These are phyloP conservation scores for Aureobasidium zeae DNA, from an alignment of 2,329 filamentous ascomycete species.

Conservation along the genomic window DNA sequence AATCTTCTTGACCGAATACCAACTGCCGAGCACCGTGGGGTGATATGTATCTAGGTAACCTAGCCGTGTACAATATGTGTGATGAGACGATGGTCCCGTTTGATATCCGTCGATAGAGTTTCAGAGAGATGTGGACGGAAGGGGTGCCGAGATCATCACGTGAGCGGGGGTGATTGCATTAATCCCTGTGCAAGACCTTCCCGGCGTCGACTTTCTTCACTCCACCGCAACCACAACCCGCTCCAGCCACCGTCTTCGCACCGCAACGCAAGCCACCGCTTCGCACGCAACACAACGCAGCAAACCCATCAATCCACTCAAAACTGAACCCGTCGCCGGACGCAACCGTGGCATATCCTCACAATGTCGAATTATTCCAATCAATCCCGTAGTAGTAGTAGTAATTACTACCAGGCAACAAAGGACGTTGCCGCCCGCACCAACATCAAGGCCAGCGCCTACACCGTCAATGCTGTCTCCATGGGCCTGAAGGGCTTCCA, in stretches of 20 bases:
- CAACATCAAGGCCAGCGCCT: conserved; percentile 85
- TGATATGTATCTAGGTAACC: too few species aligned
- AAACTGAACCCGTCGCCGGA: conserved; percentile 12
- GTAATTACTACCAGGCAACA: conserved; percentile 42
- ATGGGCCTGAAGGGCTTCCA: conserved; percentile 73
- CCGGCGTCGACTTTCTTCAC: background rate
- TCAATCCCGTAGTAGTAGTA: conserved; percentile 66
- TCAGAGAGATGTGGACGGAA: background rate
- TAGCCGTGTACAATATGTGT: background rate
- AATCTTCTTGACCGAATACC: too few species aligned
- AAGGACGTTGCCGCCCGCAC: conserved; percentile 55
- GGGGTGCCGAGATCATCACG: background rate
- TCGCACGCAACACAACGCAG: background rate
- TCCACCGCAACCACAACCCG: conserved; percentile 3
- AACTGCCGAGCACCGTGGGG: too few species aligned
- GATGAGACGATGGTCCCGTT: background rate
- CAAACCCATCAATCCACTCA: too few species aligned
- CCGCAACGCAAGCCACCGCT: background rate
- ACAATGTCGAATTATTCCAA: conserved; percentile 62
- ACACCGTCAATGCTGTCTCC: conserved; percentile 63
- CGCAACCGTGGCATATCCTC: conserved; percentile 39
- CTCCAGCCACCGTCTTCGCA: background rate
- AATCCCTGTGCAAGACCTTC: conserved; percentile 12
- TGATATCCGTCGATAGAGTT: background rate
- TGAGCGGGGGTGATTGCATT: conserved; percentile 11